phyloP scores from a whole-genome alignment of 2,329 filamentous ascomycete genomes.

The Aureobasidium sp. region DNA sequence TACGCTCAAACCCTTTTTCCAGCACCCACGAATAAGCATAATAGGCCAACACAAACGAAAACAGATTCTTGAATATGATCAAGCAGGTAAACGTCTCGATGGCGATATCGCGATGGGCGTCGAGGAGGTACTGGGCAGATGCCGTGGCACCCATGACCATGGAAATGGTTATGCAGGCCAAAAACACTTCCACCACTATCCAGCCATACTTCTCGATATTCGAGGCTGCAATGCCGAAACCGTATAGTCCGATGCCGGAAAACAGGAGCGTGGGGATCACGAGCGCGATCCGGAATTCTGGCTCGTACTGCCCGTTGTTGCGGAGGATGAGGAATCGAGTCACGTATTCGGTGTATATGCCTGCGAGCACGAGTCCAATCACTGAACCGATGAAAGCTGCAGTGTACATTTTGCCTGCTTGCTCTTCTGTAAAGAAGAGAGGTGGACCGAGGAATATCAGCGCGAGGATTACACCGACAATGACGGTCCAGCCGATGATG shows the following conservation, averaged over 20 bases:
- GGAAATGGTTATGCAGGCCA: slow-evolving; percentile 73
- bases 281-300: slow-evolving; percentile 79
- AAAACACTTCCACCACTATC: slow-evolving; percentile 70
- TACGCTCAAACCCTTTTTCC: background rate
- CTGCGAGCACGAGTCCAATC: slow-evolving; percentile 66
- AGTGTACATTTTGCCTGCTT: slow-evolving; percentile 81
- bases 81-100: slow-evolving; percentile 86
- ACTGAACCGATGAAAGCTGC: slow-evolving; percentile 80
- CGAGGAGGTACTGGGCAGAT: slow-evolving; percentile 79
- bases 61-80: slow-evolving; percentile 91
- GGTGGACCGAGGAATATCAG: slow-evolving; percentile 74
- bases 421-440: slow-evolving; percentile 71
- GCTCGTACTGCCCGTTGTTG: slow-evolving; percentile 81
- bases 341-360: slow-evolving; percentile 64
- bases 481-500: slow-evolving; percentile 92
- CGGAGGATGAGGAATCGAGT: slow-evolving; percentile 62
- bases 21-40: slow-evolving; percentile 11
- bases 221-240: slow-evolving; percentile 68
- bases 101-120: slow-evolving; percentile 80
- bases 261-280: slow-evolving; percentile 76
- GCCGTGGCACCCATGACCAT: slow-evolving; percentile 91
- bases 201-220: slow-evolving; percentile 59
- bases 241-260: slow-evolving; percentile 71
- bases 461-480: slow-evolving; percentile 76
- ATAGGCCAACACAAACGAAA: slow-evolving; percentile 71